Evolutionary conservation across 2,329 filamentous ascomycete species (phyloP), one percentile per base, ranked within the genome.

Genomic region (Calonectria multiphialidica): DNA sequence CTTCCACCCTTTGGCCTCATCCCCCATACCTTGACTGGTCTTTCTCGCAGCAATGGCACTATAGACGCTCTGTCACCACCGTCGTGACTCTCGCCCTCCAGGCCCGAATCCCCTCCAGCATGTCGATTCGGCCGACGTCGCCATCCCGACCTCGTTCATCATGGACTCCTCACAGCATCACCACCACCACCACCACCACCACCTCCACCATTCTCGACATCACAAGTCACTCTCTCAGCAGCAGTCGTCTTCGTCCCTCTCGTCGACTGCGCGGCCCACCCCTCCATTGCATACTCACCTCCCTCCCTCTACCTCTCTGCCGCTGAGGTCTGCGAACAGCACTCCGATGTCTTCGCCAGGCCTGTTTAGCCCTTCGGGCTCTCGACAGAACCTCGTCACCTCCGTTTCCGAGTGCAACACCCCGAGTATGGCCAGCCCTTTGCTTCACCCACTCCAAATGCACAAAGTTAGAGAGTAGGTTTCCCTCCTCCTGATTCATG

Each of bases 401-500:
- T 85, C 88, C 33, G 79, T 86, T 33, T 90, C 89, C 72, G 90
- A 92, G 79, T 87, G 85, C 72, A 87, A 88, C 30, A 89, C 89
- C 6, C 89, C 90, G 44, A 85, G 84, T 30, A 80, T 83, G 55
- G 79, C 85, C 70, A 92, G 90, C 77, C 92, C 93, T 1, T 92
- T 90, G 78, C 83, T 94, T 68, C 93, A 95, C 79, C 92, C 93
- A 40, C 84, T 94, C 68, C 93, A 95, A 82, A 90, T 90, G 72
- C 92, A 94, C 82, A 92, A 89, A 82, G 93, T 95, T 63, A 89
- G 93, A 89, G 94, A 95, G 92, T 94, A 88, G 88, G 92, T 90
- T 53, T 40, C 57, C 47, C 44, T 55, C 47, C 44, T 66, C 64
- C 49, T 44, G 67, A 70, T 62, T 66, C 65, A 47, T 28, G 68